These are phyloP conservation scores for Raffaelea deltoideospora DNA, from an alignment of 2,329 filamentous ascomycete species.

Conservation along the genomic window DNA sequence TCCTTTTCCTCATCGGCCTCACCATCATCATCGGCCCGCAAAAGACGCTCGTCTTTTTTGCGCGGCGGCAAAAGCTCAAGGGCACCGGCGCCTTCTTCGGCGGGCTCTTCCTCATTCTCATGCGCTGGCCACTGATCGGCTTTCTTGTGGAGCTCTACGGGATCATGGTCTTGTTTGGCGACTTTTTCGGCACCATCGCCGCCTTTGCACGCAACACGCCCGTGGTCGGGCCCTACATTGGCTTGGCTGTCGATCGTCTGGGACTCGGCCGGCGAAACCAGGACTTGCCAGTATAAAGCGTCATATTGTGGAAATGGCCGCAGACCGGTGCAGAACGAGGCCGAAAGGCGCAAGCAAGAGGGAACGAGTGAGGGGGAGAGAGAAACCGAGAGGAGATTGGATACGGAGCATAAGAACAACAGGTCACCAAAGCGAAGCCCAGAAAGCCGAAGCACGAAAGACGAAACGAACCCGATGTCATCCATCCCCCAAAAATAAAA, in stretches of 20 bases:
- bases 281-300: conserved; percentile 61
- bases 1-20: conserved; percentile 93
- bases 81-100: conserved; percentile 78
- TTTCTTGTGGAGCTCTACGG: conserved; percentile 88
- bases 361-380: no score
- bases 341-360: no score
- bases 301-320: no score
- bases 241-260: conserved; percentile 53
- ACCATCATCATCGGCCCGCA: conserved; percentile 87
- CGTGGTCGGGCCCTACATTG: conserved; percentile 75
- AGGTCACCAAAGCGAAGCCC: no score
- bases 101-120: conserved; percentile 71
- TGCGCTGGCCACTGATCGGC: conserved; percentile 82
- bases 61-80: conserved; percentile 79
- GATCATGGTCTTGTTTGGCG: conserved; percentile 84
- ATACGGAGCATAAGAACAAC: no score
- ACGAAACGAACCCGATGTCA: no score
- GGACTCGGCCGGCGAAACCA: conserved; percentile 55
- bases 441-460: no score
- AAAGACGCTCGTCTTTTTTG: conserved; percentile 91
- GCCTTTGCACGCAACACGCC: conserved; percentile 76
- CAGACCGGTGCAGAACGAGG: no score
- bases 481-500: no score
- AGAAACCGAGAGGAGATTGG: no score
- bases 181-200: conserved; percentile 87